Evolutionary conservation across 2,329 filamentous ascomycete genomes (phyloP), one percentile per base, ranked within the genome.

Genomic region (Fonsecaea pedrosoi): DNA sequence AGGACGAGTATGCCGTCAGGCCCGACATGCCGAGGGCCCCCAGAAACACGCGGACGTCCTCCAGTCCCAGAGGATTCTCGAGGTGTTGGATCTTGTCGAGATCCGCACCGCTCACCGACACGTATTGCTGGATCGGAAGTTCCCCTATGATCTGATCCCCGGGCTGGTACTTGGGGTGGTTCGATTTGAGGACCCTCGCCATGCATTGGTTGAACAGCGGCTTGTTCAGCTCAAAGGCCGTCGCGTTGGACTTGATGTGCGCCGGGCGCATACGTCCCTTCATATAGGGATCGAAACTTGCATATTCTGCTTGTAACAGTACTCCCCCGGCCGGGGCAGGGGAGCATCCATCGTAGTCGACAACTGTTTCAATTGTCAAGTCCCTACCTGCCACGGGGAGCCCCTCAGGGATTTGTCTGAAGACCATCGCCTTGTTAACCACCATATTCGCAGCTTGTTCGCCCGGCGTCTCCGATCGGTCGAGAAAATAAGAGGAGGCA

Each of bases 221-320:
- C 70, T 85, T 77, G 74, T 82, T 82, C 60, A 89, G 76, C 35
- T 82, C 76, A 74, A 87, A 91, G 2, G 87, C 79, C 4, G 87
- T 79, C 12, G 80, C 78, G 82, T 91, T 92, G 5, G 89, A 91
- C 78, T 88, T 85, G 74, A 79, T 74, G 32, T 79, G 76, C 10
- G 89, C 74, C 53, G 83, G 79, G 55, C 90, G 87, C 89, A 94
- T 92, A 71, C 86, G 85, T 64, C 89, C 89, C 65, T 91, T 88
- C 81, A 90, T 86, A 81, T 93, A 94, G 1, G 91, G 91, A 78
- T 94, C 91, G 80, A 89, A 89, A 7, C 89, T 91, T 64, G 88
- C 82, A 75, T 89, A 90, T 73, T 88, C 83, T 75, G 90, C 85
- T 79, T 90, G 86, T 71, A 88, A 81, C 32, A 85, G 85, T 54